Conservation (phyloP, 1,284 basidiomycete species). For the Cryptococcus sp. region DNA sequence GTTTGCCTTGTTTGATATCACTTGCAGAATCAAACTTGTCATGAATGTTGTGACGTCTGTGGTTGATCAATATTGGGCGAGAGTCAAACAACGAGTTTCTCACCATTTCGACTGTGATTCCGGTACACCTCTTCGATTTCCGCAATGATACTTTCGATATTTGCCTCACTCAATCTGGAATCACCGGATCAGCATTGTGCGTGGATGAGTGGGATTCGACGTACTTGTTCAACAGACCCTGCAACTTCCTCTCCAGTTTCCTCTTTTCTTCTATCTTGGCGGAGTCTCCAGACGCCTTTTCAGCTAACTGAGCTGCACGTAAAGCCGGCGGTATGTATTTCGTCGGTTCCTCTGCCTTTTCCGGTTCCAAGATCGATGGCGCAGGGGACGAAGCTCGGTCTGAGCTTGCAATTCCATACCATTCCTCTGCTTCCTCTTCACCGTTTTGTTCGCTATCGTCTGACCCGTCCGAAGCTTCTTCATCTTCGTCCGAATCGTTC, state of each 20-base stretch:
- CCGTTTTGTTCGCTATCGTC: slow-evolving; percentile 4
- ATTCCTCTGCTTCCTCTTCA: slow-evolving; percentile 9
- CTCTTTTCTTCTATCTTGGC: slow-evolving; percentile 54
- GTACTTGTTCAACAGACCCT: slow-evolving; percentile 83
- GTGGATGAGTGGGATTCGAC: slow-evolving; percentile 10
- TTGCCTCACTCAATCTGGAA: slow-evolving; percentile 79
- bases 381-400: background rate
- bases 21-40: slow-evolving; percentile 72
- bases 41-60: slow-evolving; percentile 77
- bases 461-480: slow-evolving; percentile 6
- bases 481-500: slow-evolving; percentile 16
- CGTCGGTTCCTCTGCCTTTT: slow-evolving; percentile 12
- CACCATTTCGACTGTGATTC: slow-evolving; percentile 74
- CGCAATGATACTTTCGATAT: slow-evolving; percentile 73
- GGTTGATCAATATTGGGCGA: background rate
- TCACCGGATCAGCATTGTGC: slow-evolving; percentile 2
- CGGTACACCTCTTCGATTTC: slow-evolving; percentile 75
- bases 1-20: slow-evolving; percentile 75
- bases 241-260: slow-evolving; percentile 72
- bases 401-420: background rate
- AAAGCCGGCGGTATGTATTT: slow-evolving; percentile 55
- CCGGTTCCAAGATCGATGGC: background rate
- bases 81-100: background rate
- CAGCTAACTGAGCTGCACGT: slow-evolving; percentile 44
- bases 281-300: slow-evolving; percentile 33